Evolutionary conservation across 208 protist genomes (phyloP).

Genomic region (Strigomonas galati): DNA sequence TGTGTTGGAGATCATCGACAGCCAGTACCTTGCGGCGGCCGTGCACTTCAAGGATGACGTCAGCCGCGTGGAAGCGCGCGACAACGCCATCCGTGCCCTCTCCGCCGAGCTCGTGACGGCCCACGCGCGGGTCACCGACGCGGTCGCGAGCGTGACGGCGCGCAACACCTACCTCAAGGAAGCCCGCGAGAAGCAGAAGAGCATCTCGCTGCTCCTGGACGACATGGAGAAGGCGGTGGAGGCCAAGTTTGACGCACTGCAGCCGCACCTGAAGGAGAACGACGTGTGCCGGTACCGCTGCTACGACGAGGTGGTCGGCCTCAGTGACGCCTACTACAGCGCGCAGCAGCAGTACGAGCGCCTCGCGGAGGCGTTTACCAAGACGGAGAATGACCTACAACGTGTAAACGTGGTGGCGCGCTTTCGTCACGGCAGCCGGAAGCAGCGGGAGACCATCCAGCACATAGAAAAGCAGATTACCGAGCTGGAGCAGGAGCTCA

Average conservation of each 20-base stretch:
- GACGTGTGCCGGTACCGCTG: neutral
- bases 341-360: neutral
- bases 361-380: neutral
- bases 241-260: neutral
- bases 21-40: neutral
- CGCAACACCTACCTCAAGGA: too few species aligned
- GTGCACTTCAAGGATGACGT: neutral
- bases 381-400: neutral
- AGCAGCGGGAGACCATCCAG: neutral
- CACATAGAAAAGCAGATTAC: neutral
- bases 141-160: too few species aligned
- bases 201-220: neutral
- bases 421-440: neutral
- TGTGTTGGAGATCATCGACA: too few species aligned
- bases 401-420: neutral
- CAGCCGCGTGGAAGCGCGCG: too few species aligned
- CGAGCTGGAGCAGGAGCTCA: neutral
- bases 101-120: too few species aligned
- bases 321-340: neutral
- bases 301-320: neutral
- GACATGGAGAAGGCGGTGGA: neutral
- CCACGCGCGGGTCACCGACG: too few species aligned
- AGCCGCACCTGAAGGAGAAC: neutral
- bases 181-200: neutral
- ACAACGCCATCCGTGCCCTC: too few species aligned